Percentiles rank a stretch among this genome's conserved stretches.
These are phyloP conservation scores for Xylaria nigripes DNA, from an alignment of 495 filamentous ascomycete species.

Conservation along the genomic window DNA sequence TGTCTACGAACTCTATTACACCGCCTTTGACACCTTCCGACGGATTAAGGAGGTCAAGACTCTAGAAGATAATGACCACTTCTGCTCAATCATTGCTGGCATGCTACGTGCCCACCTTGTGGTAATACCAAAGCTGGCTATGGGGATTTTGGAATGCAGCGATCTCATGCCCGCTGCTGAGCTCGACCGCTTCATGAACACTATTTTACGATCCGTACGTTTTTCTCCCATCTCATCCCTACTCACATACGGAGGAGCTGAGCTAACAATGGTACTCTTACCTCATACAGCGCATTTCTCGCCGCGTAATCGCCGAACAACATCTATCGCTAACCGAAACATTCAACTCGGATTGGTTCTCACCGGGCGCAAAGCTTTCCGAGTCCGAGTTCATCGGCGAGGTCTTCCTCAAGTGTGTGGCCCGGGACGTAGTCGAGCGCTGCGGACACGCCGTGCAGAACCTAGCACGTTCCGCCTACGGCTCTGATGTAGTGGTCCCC, in stretches of 20 bases:
- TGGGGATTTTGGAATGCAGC: conserved; percentile 84
- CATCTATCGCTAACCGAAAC: conserved; percentile 95
- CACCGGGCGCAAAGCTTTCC: conserved; percentile 63
- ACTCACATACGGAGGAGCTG: background rate
- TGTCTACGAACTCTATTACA: conserved; percentile 95
- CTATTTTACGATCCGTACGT: conserved; percentile 76
- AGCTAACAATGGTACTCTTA: background rate
- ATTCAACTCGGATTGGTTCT: conserved; percentile 88
- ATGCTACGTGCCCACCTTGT: conserved; percentile 82
- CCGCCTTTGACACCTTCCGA: conserved; percentile 84
- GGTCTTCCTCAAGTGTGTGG: conserved; percentile 90
- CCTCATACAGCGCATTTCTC: conserved; percentile 67
- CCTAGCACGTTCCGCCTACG: conserved; percentile 63
- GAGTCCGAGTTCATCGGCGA: conserved; percentile 89
- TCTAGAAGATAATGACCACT: conserved; percentile 81
- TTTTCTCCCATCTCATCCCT: background rate
- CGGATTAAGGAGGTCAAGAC: conserved; percentile 74
- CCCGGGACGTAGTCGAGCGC: conserved; percentile 75
- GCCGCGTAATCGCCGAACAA: conserved; percentile 94
- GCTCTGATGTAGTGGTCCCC: conserved; percentile 59
- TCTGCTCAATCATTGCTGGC: conserved; percentile 71
- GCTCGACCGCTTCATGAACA: conserved; percentile 93
- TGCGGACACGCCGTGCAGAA: conserved; percentile 67
- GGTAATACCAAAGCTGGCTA: conserved; percentile 87
- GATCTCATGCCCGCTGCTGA: conserved; percentile 67